Conservation (phyloP, 140 eudicot species). For the Ambrosia hybrid region DNA sequence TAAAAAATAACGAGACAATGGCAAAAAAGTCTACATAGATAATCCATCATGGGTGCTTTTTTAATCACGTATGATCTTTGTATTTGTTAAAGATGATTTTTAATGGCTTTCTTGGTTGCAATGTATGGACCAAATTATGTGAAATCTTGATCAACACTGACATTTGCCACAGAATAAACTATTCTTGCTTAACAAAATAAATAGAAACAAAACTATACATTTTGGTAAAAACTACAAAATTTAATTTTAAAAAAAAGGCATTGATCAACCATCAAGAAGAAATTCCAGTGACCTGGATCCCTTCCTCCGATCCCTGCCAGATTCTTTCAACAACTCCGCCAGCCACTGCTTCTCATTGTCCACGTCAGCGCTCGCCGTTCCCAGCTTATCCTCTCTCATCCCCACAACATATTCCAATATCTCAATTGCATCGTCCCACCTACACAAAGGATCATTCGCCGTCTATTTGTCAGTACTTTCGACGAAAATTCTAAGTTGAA, state of each 20-base stretch:
- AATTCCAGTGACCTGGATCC: conserved; percentile 68
- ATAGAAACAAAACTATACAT: background rate
- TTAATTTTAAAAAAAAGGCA: background rate
- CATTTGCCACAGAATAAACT: too few species aligned
- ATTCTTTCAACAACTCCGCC: conserved; percentile 61
- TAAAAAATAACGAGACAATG: too few species aligned
- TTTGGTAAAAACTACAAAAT: background rate
- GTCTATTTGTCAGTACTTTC: too few species aligned
- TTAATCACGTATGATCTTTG: too few species aligned
- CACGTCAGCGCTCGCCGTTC: conserved; percentile 89
- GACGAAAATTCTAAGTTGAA: background rate
- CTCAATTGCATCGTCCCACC: conserved; percentile 89
- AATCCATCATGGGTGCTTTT: too few species aligned
- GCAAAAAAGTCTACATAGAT: too few species aligned
- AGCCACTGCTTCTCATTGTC: conserved; percentile 82
- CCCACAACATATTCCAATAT: too few species aligned
- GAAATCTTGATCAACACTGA: too few species aligned
- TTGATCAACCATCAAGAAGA: conserved; percentile 49
- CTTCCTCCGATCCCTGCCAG: conserved; percentile 61
- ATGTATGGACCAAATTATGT: too few species aligned
- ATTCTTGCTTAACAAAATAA: background rate
- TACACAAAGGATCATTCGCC: conserved; percentile 2
- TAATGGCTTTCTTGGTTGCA: too few species aligned
- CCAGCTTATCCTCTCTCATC: conserved; percentile 91
- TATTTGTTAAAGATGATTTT: too few species aligned